Conservation (phyloP, 176 grass and related monocot genomes). For the Cymbopogon citratus region DNA sequence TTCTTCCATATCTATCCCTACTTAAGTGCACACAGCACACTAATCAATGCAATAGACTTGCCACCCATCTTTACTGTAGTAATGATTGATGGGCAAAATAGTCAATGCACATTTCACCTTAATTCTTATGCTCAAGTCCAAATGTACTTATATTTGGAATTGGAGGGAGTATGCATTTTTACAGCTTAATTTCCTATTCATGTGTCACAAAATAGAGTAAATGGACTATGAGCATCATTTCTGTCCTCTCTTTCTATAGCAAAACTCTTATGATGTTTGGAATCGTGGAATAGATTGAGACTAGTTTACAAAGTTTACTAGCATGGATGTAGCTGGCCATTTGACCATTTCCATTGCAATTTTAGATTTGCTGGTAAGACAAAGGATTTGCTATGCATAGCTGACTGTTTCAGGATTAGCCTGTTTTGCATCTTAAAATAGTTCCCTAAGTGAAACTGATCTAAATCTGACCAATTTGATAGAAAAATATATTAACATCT, state of each 20-base stretch:
- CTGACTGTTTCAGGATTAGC: constrained; percentile 12
- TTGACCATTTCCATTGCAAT: not conserved
- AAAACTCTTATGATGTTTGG: not conserved
- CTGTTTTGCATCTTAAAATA: not conserved
- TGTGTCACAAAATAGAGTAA: not conserved
- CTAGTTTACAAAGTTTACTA: too few relatives aligned
- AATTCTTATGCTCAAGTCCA: not conserved
- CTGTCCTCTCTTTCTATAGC: not conserved
- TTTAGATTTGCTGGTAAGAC: not conserved
- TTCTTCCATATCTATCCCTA: not conserved
- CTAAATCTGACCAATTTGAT: not conserved
- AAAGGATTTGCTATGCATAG: not conserved
- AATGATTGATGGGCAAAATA: not conserved
- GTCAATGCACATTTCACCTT: too few relatives aligned
- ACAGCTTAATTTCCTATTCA: not conserved
- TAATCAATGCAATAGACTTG: not conserved
- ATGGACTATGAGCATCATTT: not conserved
- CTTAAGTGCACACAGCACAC: not conserved
- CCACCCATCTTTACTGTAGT: not conserved
- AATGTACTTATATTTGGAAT: not conserved
- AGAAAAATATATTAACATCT: not conserved
- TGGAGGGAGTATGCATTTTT: not conserved
- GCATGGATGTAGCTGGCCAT: too few relatives aligned
- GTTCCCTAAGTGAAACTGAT: constrained; percentile 1
- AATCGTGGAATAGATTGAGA: too few relatives aligned